phyloP scores from a whole-genome alignment of 2,329 filamentous ascomycete species.

The Neonectria punicea region DNA sequence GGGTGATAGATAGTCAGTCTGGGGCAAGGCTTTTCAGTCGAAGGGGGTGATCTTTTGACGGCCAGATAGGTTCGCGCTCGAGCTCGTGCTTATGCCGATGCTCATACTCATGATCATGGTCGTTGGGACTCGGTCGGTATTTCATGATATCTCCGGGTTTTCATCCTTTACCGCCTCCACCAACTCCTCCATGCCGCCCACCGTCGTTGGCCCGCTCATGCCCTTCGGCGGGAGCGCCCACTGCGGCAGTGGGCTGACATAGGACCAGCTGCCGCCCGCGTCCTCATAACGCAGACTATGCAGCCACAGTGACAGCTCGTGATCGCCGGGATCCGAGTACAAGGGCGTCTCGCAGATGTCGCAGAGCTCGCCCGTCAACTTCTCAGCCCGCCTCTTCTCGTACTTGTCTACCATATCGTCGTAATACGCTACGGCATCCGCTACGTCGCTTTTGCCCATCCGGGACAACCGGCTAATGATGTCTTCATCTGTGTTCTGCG shows the following conservation, averaged over 20 bases:
- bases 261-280: conserved; percentile 84
- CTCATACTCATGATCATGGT: no score
- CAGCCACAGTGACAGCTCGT: conserved; percentile 93
- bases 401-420: conserved; percentile 94
- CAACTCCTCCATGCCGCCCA: conserved; percentile 69
- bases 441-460: conserved; percentile 95
- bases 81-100: no score
- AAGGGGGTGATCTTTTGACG: neutral
- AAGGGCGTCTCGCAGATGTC: conserved; percentile 85
- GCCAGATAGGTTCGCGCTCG: no score
- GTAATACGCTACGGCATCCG: conserved; percentile 91
- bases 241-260: conserved; percentile 82
- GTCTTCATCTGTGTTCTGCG: conserved; percentile 83
- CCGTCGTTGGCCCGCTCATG: conserved; percentile 75
- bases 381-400: conserved; percentile 90
- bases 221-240: conserved; percentile 89
- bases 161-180: conserved; percentile 64
- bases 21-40: neutral
- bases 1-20: neutral
- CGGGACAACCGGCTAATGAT: conserved; percentile 85
- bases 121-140: conserved; percentile 22
- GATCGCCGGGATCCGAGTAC: conserved; percentile 90
- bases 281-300: conserved; percentile 93
- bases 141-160: conserved; percentile 52
- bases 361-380: conserved; percentile 88